Evolutionary conservation across 2,329 filamentous ascomycete species (phyloP), one percentile per base, ranked within the genome.

Genomic region (Colletotrichum musae): DNA sequence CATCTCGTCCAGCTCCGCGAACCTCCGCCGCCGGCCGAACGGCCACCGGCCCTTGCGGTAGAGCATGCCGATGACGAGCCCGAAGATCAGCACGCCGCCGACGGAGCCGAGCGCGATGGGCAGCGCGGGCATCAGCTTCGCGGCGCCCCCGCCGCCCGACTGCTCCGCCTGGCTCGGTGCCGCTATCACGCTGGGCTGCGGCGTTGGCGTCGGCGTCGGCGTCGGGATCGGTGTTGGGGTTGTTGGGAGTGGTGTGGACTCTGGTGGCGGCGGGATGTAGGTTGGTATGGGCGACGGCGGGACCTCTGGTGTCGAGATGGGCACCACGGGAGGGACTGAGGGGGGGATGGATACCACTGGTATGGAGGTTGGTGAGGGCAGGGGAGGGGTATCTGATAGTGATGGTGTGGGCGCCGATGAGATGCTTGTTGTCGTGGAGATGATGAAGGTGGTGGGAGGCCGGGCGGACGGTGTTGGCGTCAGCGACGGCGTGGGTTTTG

Each of bases 91-190:
- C 4, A 72, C 64, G 43, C 71, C 71, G 13, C 69, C 71, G 3
- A 62, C 69, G 18, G 70, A 60, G 18, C 71, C 71, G 2, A 72
- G 58, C 6, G 71, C 48, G 54, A 72, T 72, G 2, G 71, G 69
- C 58, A 72, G 69, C 39, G 71, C 71, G 15, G 71, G 71, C 71
- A 72, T 72, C 28, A 72, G 57, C 15, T 58, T 58, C 12, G 68
- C 58, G 15, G 47, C 57, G 51, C 51, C 32, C n/a, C 53, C 52
- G 32, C 54, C 21, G 32, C 54, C 21, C 15, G 60, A 48, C 6
- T 24, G 32, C 41, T 66, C 48, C 5, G 66, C 66, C 28, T 69
- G 66, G 32, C 66, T 69, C 16, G 66, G 66, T n/a, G 43, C 47
- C 4, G 60, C 65, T 16, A 64, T 60, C 18, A 56, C 57, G 24